These are phyloP conservation scores for Eimeria tenella DNA, from an alignment of 169 alveolate genomes.

Conservation along the genomic window DNA sequence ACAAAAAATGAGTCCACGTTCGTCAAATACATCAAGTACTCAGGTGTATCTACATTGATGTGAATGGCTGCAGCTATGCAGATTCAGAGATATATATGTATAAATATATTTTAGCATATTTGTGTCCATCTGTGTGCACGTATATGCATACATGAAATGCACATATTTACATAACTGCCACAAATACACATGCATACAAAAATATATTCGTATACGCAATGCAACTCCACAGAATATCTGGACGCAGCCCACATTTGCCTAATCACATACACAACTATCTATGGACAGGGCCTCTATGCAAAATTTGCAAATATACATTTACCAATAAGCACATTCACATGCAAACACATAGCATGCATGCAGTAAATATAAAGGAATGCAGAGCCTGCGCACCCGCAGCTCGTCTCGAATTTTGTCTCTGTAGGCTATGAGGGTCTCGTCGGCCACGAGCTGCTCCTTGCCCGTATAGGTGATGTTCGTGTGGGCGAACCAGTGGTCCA, in stretches of 20 bases:
- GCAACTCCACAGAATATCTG: too few relatives aligned
- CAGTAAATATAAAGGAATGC: too few relatives aligned
- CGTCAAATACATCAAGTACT: too few relatives aligned
- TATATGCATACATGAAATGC: not conserved
- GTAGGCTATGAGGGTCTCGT: conserved; percentile 62
- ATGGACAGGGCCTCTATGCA: not conserved
- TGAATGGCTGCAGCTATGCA: not conserved
- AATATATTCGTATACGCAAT: too few relatives aligned
- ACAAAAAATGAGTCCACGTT: too few relatives aligned
- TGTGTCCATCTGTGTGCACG: conserved; percentile 20
- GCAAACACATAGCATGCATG: not conserved
- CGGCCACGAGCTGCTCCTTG: conserved; percentile 57
- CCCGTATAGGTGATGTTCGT: conserved; percentile 75
- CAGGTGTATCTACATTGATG: too few relatives aligned
- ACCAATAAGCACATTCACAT: not conserved
- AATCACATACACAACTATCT: too few relatives aligned
- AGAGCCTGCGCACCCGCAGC: conserved; percentile 28
- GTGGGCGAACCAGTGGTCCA: conserved; percentile 84
- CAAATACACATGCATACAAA: too few relatives aligned
- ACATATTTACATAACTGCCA: too few relatives aligned
- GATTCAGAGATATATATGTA: conserved; percentile 9
- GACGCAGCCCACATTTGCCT: too few relatives aligned
- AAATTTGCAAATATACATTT: not conserved
- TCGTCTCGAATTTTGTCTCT: conserved; percentile 67
- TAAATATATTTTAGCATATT: not conserved